These are phyloP conservation scores for Pichia ethanolica DNA, from an alignment of 805 yeast genomes.

Conservation along the genomic window DNA sequence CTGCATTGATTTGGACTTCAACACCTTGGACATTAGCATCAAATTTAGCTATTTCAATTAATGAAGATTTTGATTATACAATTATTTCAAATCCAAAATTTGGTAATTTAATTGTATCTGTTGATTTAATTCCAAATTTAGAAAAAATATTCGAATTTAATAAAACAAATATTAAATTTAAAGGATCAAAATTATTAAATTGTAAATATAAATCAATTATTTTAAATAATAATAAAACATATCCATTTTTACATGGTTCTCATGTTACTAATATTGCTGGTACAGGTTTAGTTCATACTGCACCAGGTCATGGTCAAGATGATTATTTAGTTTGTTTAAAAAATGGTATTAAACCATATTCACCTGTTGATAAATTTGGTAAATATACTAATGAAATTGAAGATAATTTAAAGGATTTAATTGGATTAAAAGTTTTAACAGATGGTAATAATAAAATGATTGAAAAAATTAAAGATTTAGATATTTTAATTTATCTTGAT, in stretches of 20 bases:
- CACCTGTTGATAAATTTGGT: constrained; percentile 79
- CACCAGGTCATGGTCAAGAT: constrained; percentile 97
- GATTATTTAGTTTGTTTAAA: constrained; percentile 69
- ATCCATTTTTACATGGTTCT: constrained; percentile 67
- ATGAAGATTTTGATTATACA: constrained; percentile 52
- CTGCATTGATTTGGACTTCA: constrained; percentile 83
- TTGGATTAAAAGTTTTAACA: constrained; percentile 55
- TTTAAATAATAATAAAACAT: constrained; percentile 22
- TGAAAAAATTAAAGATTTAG: constrained; percentile 31
- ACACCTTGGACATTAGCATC: constrained; percentile 97
- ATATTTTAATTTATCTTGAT: constrained; percentile 43
- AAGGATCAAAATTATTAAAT: constrained; percentile 37
- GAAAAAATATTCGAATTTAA: constrained; percentile 9
- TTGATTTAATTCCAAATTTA: constrained; percentile 32
- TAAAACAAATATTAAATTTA: constrained; percentile 23
- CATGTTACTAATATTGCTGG: constrained; percentile 82
- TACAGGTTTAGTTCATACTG: constrained; percentile 93
- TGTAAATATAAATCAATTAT: constrained; percentile 53
- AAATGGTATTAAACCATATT: constrained; percentile 50
- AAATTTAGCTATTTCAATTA: constrained; percentile 74
- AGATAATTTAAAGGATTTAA: constrained; percentile 32
- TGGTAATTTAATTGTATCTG: constrained; percentile 52
- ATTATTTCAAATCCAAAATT: constrained; percentile 30
- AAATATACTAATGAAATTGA: constrained; percentile 50
- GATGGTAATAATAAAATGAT: constrained; percentile 47